These are phyloP conservation scores for Hyphopichia fennica DNA, from an alignment of 1,139 yeast species.

Conservation along the genomic window DNA sequence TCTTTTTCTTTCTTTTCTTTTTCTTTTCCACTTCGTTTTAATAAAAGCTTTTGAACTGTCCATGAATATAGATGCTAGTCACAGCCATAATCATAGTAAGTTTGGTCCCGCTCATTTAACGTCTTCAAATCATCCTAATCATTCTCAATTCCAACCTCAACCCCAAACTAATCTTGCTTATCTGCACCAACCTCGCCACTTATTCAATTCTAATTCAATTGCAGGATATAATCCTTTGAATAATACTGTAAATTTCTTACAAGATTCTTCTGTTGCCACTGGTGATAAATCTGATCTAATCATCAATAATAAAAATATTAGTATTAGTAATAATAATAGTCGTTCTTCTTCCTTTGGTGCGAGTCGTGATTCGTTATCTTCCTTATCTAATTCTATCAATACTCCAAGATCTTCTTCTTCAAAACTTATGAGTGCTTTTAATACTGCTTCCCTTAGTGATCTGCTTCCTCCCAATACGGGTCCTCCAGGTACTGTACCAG, in stretches of 20 bases:
- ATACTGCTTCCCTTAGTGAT: neutral
- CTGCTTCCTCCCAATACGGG: slow-evolving; percentile 44
- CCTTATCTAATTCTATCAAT: too few relatives aligned
- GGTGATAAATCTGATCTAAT: neutral
- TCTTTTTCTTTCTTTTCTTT: too few relatives aligned
- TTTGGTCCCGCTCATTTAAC: neutral
- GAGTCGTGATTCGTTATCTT: too few relatives aligned
- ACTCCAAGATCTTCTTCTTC: too few relatives aligned
- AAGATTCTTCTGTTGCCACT: neutral
- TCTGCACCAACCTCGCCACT: neutral
- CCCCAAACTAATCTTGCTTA: neutral
- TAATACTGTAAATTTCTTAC: neutral
- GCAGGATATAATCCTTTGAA: neutral
- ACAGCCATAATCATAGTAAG: neutral
- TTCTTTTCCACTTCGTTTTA: neutral
- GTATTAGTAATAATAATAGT: too few relatives aligned
- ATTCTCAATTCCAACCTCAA: neutral
- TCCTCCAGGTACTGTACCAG: slow-evolving; percentile 36
- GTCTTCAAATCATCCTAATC: neutral
- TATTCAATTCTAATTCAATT: neutral
- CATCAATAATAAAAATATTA: too few relatives aligned
- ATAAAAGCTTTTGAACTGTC: neutral
- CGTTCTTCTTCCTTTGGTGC: too few relatives aligned
- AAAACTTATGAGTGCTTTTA: neutral
- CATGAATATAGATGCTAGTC: neutral